Evolutionary conservation across 2,329 filamentous ascomycete species (phyloP), one percentile per base, ranked within the genome.

Genomic region (Calonectria henricotiae): DNA sequence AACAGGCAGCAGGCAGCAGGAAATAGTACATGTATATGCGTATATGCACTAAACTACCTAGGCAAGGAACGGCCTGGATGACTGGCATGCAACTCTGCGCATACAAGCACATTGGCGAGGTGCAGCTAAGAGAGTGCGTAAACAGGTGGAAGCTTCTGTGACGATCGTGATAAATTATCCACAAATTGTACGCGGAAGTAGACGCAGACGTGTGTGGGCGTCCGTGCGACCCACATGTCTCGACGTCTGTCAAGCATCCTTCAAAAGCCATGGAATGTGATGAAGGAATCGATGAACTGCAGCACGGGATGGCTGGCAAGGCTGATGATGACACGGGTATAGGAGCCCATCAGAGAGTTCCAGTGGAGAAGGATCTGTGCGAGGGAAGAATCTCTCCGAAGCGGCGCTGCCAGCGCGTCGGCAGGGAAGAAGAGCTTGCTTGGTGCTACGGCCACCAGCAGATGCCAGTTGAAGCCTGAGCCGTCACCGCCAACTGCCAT

Each of bases 161-260:
- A 39, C 51, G 51, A 58, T 58, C 51, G 51, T 58, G 51, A 58
- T 58, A 58, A 39, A 30, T 25, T 58, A 32, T n/a, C 51, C 51
- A 58, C 32, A 58, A 17, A 39, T 39, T 58, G 51, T 58, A 58
- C 35, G 51, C 51, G 51, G 51, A 58, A 15, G 51, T 17, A 30
- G 51, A 15, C 5, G 35, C 23, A 20, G 32, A 23, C 13, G 32
- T 37, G 12, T 15, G 9, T 11, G 20, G 25, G 27, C 27, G 27
- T n/a, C 5, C 23, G 30, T 35, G n/a, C 30, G 49, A 54, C 20
- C 51, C 51, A 58, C 51, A 25, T 11, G 32, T 39, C 51, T 25
- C 25, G 37, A 15, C 32, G 32, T 55, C 32, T 55, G 8, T 55
- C 9, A 35, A 25, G 17, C 11, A 58, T 30, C 20, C 51, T 39